A percentile compares a stretch with the other conserved stretches of the same genome.
These are phyloP conservation scores for Citeromyces matritensis DNA, from an alignment of 805 yeast species.

Conservation along the genomic window DNA sequence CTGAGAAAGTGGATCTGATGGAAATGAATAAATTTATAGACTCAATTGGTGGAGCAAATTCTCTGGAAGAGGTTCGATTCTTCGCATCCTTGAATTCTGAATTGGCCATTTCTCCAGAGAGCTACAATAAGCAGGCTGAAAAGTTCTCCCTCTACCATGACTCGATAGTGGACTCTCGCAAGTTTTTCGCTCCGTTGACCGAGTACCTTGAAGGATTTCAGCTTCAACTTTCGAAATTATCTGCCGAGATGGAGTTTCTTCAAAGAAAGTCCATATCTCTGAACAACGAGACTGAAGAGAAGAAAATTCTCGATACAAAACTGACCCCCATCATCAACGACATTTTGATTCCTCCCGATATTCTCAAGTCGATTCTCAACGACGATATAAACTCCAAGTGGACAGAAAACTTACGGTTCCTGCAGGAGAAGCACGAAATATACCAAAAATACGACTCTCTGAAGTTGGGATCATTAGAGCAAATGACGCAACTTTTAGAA, in stretches of 20 bases:
- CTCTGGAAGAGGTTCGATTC: conserved; percentile 10
- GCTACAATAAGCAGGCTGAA: conserved; percentile 3
- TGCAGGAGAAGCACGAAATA: conserved; percentile 44
- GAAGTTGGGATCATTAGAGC: conserved; percentile 7
- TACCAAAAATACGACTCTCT: conserved; percentile 21
- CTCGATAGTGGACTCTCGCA: conserved; percentile 14
- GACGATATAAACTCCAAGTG: conserved; percentile 47
- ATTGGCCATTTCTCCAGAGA: conserved; percentile 4
- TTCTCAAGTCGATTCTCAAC: conserved; percentile 38
- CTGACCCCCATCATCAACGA: conserved; percentile 70
- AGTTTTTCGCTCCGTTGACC: conserved; percentile 32
- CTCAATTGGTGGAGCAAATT: conserved; percentile 1
- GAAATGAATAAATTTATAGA: no score
- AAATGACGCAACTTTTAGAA: conserved; percentile 20
- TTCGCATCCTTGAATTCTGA: conserved; percentile 7
- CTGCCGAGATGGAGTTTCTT: conserved; percentile 46
- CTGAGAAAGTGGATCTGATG: no score
- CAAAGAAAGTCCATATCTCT: conserved; percentile 36
- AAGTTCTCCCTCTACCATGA: conserved; percentile 12
- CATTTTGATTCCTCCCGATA: conserved; percentile 59
- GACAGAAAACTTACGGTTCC: conserved; percentile 48
- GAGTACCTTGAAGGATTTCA: conserved; percentile 41
- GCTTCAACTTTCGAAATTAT: conserved; percentile 33
- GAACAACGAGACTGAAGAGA: conserved; percentile 27
- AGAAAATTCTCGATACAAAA: conserved; percentile 29